Evolutionary conservation across 257 asterid genomes (phyloP).

Genomic region (Solanum appendiculatum): DNA sequence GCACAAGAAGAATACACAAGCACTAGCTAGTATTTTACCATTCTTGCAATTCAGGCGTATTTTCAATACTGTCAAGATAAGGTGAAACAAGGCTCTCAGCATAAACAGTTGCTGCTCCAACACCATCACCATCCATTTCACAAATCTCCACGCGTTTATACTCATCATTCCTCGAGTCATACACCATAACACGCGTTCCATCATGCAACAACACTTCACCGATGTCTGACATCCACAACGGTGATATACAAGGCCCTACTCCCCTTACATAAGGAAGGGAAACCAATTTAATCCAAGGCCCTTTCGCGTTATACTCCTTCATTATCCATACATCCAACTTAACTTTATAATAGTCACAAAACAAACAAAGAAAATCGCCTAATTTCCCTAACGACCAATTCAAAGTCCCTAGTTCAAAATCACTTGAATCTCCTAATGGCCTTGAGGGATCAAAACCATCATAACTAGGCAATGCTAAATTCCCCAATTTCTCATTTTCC

Average conservation of each 20-base stretch:
- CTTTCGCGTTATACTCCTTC: constrained; percentile 34
- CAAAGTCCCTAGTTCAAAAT: constrained; percentile 11
- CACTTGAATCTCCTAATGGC: constrained; percentile 14
- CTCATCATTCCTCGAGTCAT: constrained; percentile 12
- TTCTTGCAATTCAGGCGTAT: background rate
- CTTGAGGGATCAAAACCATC: background rate
- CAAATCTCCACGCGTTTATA: constrained; percentile 8
- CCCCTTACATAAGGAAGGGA: constrained; percentile 15
- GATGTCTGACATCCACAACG: constrained; percentile 17
- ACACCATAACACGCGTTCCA: constrained; percentile 16
- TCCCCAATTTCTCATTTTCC: background rate
- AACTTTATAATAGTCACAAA: constrained; percentile 1
- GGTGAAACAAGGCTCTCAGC: constrained; percentile 40
- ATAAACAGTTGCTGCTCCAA: constrained; percentile 22
- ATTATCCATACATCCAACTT: constrained; percentile 35
- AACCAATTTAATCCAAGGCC: constrained; percentile 32
- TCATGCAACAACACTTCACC: constrained; percentile 26
- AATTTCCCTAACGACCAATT: constrained; percentile 18
- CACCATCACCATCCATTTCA: background rate
- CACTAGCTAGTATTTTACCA: background rate
- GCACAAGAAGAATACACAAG: background rate
- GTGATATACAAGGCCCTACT: background rate
- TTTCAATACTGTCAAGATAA: background rate
- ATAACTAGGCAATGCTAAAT: constrained; percentile 24
- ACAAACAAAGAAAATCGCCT: constrained; percentile 22